phyloP scores from a whole-genome alignment of 257 asterid genomes.

The Primulina huaijiensis region DNA sequence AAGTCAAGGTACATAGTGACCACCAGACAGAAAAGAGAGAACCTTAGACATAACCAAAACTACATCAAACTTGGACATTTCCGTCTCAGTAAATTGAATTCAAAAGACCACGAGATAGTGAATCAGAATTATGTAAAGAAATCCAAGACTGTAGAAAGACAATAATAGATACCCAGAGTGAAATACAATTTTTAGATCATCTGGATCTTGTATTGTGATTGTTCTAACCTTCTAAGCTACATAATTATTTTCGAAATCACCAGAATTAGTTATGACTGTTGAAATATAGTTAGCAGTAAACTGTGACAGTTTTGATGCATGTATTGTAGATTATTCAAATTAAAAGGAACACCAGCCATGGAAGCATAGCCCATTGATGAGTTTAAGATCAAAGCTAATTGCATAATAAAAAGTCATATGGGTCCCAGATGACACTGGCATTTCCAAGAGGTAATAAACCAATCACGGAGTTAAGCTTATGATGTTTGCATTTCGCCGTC shows the following conservation, averaged over 20 bases:
- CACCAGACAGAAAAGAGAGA: not conserved
- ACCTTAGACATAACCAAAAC: not conserved
- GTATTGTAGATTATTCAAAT: not conserved
- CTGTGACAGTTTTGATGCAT: not conserved
- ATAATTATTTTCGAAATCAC: not conserved
- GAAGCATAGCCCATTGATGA: not conserved
- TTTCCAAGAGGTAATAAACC: not conserved
- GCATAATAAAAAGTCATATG: not conserved
- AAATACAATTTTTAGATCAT: not conserved
- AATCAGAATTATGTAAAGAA: slow-evolving; percentile 1
- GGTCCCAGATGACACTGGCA: not conserved
- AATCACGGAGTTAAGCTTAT: too few relatives aligned
- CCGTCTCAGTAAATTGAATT: not conserved
- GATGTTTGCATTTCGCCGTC: too few relatives aligned
- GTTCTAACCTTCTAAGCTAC: not conserved
- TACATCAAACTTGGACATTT: not conserved
- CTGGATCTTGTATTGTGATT: not conserved
- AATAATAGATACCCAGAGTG: not conserved
- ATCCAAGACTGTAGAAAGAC: not conserved
- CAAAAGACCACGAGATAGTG: not conserved
- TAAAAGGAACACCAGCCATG: not conserved
- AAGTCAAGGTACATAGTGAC: not conserved
- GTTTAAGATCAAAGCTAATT: not conserved
- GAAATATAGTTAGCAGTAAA: not conserved
- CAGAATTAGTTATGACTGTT: not conserved